Conservation (phyloP, 2,329 filamentous ascomycete genomes). For the Trichoderma sp. region DNA sequence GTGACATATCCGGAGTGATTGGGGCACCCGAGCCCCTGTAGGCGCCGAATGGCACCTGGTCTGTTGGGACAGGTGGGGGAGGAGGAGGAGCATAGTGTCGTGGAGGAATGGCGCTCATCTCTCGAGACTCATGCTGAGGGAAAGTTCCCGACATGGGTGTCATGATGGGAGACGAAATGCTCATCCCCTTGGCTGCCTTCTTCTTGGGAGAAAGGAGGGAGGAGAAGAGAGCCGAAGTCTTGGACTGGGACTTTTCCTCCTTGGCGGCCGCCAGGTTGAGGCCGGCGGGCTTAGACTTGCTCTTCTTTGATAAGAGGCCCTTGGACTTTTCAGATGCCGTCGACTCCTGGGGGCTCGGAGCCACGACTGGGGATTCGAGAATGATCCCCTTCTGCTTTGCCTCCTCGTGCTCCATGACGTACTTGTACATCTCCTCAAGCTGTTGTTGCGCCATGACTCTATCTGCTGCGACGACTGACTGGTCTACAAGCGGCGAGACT, state of each 20-base stretch:
- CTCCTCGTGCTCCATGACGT: constrained; percentile 87
- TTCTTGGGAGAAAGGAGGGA: constrained; percentile 64
- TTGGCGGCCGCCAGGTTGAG: constrained; percentile 52
- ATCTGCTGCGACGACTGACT: constrained; percentile 74
- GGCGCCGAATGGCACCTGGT: constrained; percentile 46
- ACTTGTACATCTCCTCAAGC: constrained; percentile 87
- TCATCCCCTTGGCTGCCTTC: constrained; percentile 56
- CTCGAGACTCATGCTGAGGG: constrained; percentile 57
- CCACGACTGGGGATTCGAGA: constrained; percentile 48
- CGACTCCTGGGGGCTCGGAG: constrained; percentile 37
- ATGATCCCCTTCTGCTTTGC: constrained; percentile 62
- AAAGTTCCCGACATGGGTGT: constrained; percentile 66
- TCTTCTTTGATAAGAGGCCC: constrained; percentile 48
- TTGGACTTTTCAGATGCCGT: constrained; percentile 38
- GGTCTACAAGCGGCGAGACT: constrained; percentile 74
- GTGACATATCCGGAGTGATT: constrained; percentile 45
- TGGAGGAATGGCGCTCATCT: constrained; percentile 61
- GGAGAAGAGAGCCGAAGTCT: constrained; percentile 62
- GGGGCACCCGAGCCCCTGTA: constrained; percentile 35
- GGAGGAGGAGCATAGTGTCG: constrained; percentile 61
- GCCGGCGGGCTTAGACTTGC: constrained; percentile 53
- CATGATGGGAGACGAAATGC: constrained; percentile 68
- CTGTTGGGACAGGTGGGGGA: constrained; percentile 59
- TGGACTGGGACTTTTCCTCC: constrained; percentile 58
- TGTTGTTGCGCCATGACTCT: constrained; percentile 76